Evolutionary conservation across 768 basidiomycete species (phyloP), one percentile per base, ranked within the genome.

Genomic region (Lepiota brunneoincarnata): DNA sequence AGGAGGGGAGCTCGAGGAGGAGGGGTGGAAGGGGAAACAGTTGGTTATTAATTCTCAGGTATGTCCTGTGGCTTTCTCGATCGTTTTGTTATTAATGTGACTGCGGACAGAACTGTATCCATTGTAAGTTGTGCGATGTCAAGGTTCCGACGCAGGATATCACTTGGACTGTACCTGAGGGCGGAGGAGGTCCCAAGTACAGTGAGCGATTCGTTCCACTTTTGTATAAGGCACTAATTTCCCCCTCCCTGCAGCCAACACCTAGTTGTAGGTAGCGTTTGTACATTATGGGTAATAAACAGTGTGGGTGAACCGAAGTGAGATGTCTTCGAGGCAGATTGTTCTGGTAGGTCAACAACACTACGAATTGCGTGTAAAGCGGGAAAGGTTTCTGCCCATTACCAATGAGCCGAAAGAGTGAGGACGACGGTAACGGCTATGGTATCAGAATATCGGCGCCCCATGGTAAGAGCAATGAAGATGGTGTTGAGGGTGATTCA

Each of bases 91-190:
- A 49, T 54, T 42, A 55, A 17, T 45, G 31, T 46, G 12, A 36
- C 6, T n/a, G 69, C 28, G 51, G 67, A 63, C 60, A 94, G 89
- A 92, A 93, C 62, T 92, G 91, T 64, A 91, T 92, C 34, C 91
- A 96, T 66, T 97, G 93, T 75, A 97, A 95, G 70, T 75, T 97
- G 39, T 99, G 96, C 67, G 93, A 94, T 57, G 86, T 99, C 73
- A 98, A 99, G 72, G 90, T 90, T 3, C 95, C 95, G 2, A 93
- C 93, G 2, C 92, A 97, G 66, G 96, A 98, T 68, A 97, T 99
- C 61, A 91, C 87, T 14, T 98, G 96, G 96, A 88, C 86, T 4
- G 93, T 97, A 0, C 97, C 97, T 0, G 94, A 98, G 71, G 96
- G 95, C 10, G 90, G 93, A 11, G 96, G 96, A 28, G 96, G 96